Base-by-base conservation (phyloP, 1,139 yeast genomes). In the Geotrichum reessii region DNA sequence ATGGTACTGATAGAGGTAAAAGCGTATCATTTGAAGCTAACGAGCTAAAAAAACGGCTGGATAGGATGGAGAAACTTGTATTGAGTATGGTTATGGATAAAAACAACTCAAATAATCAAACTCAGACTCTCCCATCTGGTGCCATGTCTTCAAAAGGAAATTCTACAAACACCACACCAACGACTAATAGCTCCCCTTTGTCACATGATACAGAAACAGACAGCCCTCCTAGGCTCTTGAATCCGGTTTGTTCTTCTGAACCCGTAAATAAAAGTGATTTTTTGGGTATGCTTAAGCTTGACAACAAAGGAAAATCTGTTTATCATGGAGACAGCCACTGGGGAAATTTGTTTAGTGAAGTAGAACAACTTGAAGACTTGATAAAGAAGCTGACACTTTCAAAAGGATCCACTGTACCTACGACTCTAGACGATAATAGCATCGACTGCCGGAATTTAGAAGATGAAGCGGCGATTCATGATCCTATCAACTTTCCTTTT, bases 281-380 rank as follows among this genome's bases (percentile, higher is more conserved):
- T 11, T 64, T 72, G 31, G 75, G 75, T 1, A 66, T 72, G 72
- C 67, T 72, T 59, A 72, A 72, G 59, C 66, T 72, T 9, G 74
- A 72, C 52, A 62, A 62, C 9, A 61, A 65, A 44, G 75, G 75
- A 8, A 69, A 72, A 52, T 64, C 72, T 7, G 63, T 72, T 11
- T 72, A 72, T 58, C 74, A 72, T 50, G 75, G 75, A 7, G 74
- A 70, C 52, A 71, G 73, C 9, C 74, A 72, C 58, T 72, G 75
- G 75, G 72, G 70, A 2, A 66, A 69, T 31, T 57, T 71, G 53
- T 63, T 72, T 42, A 65, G 68, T 49, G 74, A 72, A 53, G 64
- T 72, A 24, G 64, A 63, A 19, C 56, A 48, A 31, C 53, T 57
- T 19, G 56, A 57, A 49, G 59, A 52, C 6, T 33, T 57, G n/a